These are phyloP conservation scores for Quercus mongolica DNA, from an alignment of 306 rosid species.

Conservation along the genomic window DNA sequence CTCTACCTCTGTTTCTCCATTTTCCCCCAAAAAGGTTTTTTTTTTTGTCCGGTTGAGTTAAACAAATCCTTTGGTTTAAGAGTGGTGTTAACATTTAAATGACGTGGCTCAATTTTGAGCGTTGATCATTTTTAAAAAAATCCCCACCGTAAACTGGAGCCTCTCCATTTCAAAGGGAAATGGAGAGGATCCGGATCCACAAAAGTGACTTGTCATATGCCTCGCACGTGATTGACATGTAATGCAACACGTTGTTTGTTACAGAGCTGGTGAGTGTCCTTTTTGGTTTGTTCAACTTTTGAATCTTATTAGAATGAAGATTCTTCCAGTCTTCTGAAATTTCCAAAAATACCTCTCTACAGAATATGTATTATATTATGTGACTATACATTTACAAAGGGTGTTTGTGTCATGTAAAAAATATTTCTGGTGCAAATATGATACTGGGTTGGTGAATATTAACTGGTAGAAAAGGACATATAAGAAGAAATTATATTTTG, in stretches of 20 bases:
- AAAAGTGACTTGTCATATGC: slow-evolving; percentile 3
- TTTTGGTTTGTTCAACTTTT: slow-evolving; percentile 19
- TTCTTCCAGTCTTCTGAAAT: slow-evolving; percentile 6
- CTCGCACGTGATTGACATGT: slow-evolving; percentile 30
- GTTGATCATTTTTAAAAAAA: no score
- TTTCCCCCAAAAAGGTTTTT: no score
- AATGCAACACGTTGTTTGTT: slow-evolving; percentile 3
- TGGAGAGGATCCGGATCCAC: no score
- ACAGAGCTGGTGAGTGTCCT: slow-evolving; percentile 13
- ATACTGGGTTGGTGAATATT: slow-evolving; percentile 39
- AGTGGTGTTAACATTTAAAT: no score
- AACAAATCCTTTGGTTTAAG: no score
- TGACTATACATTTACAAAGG: not conserved
- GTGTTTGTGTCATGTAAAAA: not conserved
- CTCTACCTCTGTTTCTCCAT: no score
- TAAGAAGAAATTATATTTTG: slow-evolving; percentile 23
- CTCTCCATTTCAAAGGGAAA: no score
- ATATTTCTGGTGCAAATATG: not conserved
- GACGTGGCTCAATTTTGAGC: no score
- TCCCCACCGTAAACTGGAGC: no score
- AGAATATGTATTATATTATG: not conserved
- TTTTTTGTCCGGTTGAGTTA: no score
- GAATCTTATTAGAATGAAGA: not conserved
- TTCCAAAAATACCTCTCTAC: slow-evolving; percentile 14
- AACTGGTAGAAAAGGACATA: slow-evolving; percentile 24